Conservation (phyloP, 331 rosid genomes). For the Arachis monticola region DNA sequence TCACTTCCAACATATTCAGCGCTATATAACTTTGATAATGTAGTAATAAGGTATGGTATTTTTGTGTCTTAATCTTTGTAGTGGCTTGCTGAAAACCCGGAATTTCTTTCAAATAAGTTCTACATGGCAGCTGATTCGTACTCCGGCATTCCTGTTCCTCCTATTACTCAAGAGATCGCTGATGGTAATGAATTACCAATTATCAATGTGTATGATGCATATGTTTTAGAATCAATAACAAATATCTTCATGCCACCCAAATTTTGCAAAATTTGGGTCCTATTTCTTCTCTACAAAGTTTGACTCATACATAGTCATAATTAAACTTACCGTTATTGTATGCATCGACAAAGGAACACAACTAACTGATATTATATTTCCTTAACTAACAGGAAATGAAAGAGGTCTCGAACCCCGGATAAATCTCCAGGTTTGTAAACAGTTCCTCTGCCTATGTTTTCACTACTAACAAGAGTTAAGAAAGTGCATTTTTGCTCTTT, state of each 20-base stretch:
- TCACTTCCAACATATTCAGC: neutral
- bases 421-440: too few species aligned
- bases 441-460: too few species aligned
- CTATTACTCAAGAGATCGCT: slow-evolving; percentile 46
- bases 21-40: neutral
- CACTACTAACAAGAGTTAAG: slow-evolving; percentile 49
- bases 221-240: neutral
- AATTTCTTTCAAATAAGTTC: neutral
- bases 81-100: too few species aligned
- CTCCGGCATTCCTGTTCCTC: slow-evolving; percentile 53
- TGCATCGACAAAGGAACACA: too few species aligned
- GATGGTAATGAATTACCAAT: slow-evolving; percentile 41
- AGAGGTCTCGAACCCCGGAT: too few species aligned
- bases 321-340: neutral
- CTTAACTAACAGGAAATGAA: neutral
- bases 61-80: neutral
- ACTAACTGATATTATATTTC: neutral
- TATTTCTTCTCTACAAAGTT: neutral
- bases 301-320: neutral
- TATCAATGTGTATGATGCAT: neutral
- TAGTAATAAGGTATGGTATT: neutral
- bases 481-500: neutral
- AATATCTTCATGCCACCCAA: neutral
- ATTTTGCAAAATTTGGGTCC: neutral
- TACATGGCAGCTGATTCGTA: slow-evolving; percentile 58